Evolutionary conservation across 2,329 filamentous ascomycete genomes (phyloP), one percentile per base, ranked within the genome.

Genomic region (Paraphaeosphaeria sporulosa): DNA sequence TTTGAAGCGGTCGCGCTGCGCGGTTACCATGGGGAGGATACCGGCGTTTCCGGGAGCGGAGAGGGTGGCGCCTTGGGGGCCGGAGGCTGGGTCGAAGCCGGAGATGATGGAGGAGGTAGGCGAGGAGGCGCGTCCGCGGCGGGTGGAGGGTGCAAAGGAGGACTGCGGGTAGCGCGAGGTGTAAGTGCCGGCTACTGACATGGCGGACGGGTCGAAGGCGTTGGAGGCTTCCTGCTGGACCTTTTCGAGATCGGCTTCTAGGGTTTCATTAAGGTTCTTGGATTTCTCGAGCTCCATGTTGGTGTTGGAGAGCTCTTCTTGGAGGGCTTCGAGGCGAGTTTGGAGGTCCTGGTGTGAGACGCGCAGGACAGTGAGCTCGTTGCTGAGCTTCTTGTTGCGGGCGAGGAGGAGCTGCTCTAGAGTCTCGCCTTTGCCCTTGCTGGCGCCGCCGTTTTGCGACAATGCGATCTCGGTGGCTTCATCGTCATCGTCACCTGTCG

Each of bases 61-160:
- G 66, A 89, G 80, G 15, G 82, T 83, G 61, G 59, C 71, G 25
- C 25, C 25, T 51, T 71, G 70, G 4, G 70, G 68, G 8, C 67
- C 60, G 53, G 73, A 71, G 25, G 64, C 42, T 27, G 64, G 64
- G 60, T 96, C 92, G 73, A 97, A 93, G n/a, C 95, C 95, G 61
- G 94, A 97, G 70, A 99, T 98, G 71, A 99, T 98, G 21, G 94
- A 98, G 4, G 94, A 98, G 0, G 95, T 98, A 0, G 95, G 96
- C 2, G 95, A 98, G 17, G 90, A 87, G 19, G 52, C 52, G 32
- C 90, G 87, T 70, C 88, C 87, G 51, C 91, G 86, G 19, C 87
- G 81, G 7, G 72, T 84, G 17, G 75, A 27, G 25, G 25, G 74
- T 3, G 64, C 70, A 60, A 81, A 83, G 3, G 81, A 80, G 13